Base-by-base conservation (phyloP, 164 flowering plant species). In the Malania oleifera region DNA sequence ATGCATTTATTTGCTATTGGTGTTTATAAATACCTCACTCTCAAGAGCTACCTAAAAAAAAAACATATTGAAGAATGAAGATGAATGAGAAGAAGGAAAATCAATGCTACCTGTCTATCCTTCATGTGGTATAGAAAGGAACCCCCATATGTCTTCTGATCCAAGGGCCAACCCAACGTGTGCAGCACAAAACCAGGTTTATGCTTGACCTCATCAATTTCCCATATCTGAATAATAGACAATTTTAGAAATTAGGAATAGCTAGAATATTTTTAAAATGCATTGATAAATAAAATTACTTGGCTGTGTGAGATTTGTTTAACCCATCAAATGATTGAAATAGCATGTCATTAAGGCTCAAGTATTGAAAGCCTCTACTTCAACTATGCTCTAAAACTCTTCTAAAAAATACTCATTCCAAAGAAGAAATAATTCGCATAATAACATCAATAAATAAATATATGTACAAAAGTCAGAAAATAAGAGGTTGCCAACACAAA, bases 161-260 rank as follows among this genome's bases (percentile, higher is more conserved):
- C 93, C 80, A 95, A 70, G 40, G 99, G 99, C 97, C 97, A 95
- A 56, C 99, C 99, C 54, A 95, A 23, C 7, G 99, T 95, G 62
- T 95, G 99, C 66, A 95, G 63, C 64, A 95, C 95, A 62, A 71
- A 59, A 49, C 99, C 99, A 59, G 93, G 87, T 41, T 75, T 68
- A 66, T 95, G 95, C 67, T 81, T 88, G 57, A 59, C 56, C 70
- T 76, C 86, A 60, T 83, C 86, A 73, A 95, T 72, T 81, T 90
- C 99, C 99, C 99, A 95, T 13, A 95, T 95, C 99, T 93, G 67
- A 31, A 44, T 26, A 61, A 62, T 19, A n/a, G 22, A 62, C 45
- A 58, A 2, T 4, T 53, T 44, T 31, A 60, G 48, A 46, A 40
- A 28, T 65, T 48, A 41, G 44, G 59, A 12, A 49, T 15, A 40